Conservation (phyloP, 495 filamentous ascomycete species). For the Penicillium lividum region DNA sequence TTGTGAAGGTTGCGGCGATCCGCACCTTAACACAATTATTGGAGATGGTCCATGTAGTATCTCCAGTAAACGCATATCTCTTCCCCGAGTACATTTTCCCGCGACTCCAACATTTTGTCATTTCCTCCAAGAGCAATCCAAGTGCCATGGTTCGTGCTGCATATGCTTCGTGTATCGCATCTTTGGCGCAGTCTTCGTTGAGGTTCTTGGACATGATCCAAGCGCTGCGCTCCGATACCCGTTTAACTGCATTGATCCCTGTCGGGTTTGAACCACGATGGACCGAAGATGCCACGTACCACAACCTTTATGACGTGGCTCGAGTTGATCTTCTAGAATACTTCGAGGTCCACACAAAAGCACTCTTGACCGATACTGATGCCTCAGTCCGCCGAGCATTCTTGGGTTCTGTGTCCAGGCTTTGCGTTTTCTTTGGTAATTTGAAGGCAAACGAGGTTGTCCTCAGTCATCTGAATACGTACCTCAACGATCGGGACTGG, state of each 20-base stretch:
- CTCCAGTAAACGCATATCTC: constrained; percentile 91
- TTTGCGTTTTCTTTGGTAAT: constrained; percentile 95
- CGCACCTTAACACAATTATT: constrained; percentile 84
- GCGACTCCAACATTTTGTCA: constrained; percentile 71
- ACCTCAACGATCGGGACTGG: constrained; percentile 96
- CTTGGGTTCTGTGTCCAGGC: constrained; percentile 84
- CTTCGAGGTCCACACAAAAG: constrained; percentile 87
- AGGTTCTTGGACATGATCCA: constrained; percentile 89
- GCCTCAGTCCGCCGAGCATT: constrained; percentile 90
- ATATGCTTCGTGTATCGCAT: constrained; percentile 90
- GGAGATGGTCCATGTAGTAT: constrained; percentile 81
- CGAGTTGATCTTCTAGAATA: constrained; percentile 71
- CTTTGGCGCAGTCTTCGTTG: constrained; percentile 84
- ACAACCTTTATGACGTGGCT: constrained; percentile 80
- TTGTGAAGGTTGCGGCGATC: constrained; percentile 81
- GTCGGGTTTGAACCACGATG: constrained; percentile 56
- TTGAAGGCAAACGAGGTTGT: constrained; percentile 89
- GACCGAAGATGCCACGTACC: constrained; percentile 76
- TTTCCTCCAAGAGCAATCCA: constrained; percentile 52
- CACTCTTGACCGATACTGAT: constrained; percentile 82
- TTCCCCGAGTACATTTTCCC: constrained; percentile 95
- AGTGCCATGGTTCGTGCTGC: constrained; percentile 77
- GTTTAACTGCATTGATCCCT: constrained; percentile 73
- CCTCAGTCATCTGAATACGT: constrained; percentile 93
- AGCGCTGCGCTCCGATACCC: constrained; percentile 80